Base-by-base conservation (phyloP, 1,139 yeast genomes). In the Zygoascus meyerae region DNA sequence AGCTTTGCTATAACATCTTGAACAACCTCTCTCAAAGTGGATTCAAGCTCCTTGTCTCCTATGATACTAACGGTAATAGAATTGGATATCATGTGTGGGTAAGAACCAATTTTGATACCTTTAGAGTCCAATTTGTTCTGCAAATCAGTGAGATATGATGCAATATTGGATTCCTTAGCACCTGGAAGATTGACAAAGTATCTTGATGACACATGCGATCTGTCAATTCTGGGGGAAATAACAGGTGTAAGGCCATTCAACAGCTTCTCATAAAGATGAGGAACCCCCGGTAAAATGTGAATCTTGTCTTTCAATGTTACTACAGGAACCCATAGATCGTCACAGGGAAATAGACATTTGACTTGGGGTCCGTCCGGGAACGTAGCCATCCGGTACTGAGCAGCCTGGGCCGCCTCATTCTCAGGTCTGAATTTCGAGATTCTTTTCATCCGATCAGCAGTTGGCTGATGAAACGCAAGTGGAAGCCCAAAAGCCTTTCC, bases 241-340 rank as follows among this genome's bases (percentile, higher is more conserved):
- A 53, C 48, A 2, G 71, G 69, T 38, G 66, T 57, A 28, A 72
- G 59, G 2, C 71, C 72, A 10, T 63, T 67, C 14, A 86, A 61
- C 52, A 86, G 67, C 39, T 66, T 65, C 48, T 74, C 74, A 63
- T 86, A 87, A 29, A 86, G 67, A 52, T 78, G 79, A 0, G 95
- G 95, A 3, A 87, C 81, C 0, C 95, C 95, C 0, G 96, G 95
- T 34, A 87, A 69, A 18, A 87, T 76, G 58, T 77, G 82, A 1
- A 86, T 80, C 55, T 78, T 76, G 38, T 75, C 59, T 44, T 81
- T 72, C 16, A 87, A 67, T 0, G 79, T 78, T 1, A 86, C 87
- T 5, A 86, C 74, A 0, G 95, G 96, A 5, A 86, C 94, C 96
- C 96, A 87, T 15, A 83, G 68, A 11, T 74, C 69, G 2, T 77